Evolutionary conservation across 768 basidiomycete genomes (phyloP), one percentile per base, ranked within the genome.

Genomic region (Naganishia friedmannii): DNA sequence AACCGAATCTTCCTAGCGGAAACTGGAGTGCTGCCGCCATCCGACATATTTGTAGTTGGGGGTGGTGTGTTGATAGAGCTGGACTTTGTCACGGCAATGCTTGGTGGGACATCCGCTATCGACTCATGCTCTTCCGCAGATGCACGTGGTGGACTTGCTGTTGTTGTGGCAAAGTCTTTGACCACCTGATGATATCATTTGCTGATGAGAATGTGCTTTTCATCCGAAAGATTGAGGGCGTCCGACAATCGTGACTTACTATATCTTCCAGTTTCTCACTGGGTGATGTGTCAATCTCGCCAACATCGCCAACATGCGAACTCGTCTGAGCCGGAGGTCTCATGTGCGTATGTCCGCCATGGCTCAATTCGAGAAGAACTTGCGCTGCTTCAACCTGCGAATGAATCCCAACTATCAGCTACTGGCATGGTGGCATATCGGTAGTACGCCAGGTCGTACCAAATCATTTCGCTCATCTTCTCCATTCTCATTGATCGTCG

Each of bases 321-420:
- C 1, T 51, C 48, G 48, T 21, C 23, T 51, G 48, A 51, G 19
- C 48, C 19, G 23, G 6, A 51, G 48, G 6, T 3, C 23, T 51
- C 48, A 7, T 21, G 48, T 32, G 23, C 17, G 42, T 17, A 23
- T 12, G 42, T 29, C 28, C 48, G 5, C 63, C 63, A 31, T 66
- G 65, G 21, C 65, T 53, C 3, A 66, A 42, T 5, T 42, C 51
- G 28, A 54, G 34, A 45, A 66, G 53, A n/a, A 66, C 48, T 34
- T 63, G 60, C 17, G 60, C 60, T 26, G 60, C 60, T 21, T 66
- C 65, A n/a, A 53, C 48, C 65, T 51, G 65, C 42, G 21, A 29
- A 23, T 26, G 15, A 51, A 34, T 17, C 15, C 19, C 15, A 31
- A 31, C 23, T 28, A 53, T 46, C 65, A 12, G 42, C 39, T 23